These are phyloP conservation scores for Babesia caballi DNA, from an alignment of 169 alveolate species.

Conservation along the genomic window DNA sequence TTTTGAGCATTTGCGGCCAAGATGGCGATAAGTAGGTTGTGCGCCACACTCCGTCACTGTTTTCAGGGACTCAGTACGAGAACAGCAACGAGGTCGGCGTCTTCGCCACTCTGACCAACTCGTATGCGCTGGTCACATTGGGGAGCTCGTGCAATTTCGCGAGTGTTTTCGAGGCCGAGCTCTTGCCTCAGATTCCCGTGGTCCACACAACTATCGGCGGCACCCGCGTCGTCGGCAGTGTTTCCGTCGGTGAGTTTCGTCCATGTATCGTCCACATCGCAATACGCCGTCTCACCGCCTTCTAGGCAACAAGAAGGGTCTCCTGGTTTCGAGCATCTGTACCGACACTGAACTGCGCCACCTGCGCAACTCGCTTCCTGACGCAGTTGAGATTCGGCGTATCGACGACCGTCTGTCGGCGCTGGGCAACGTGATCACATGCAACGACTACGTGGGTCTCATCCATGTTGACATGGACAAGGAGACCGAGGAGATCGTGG, in stretches of 20 bases:
- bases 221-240: conserved; percentile 94
- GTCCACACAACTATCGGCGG: conserved; percentile 96
- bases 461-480: conserved; percentile 97
- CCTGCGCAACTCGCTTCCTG: conserved; percentile 96
- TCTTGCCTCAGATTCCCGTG: conserved; percentile 93
- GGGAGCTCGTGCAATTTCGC: conserved; percentile 96
- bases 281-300: not conserved
- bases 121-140: conserved; percentile 91
- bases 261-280: not conserved
- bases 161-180: conserved; percentile 93
- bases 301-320: conserved; percentile 93
- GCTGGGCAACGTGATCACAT: conserved; percentile 96
- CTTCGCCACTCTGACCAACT: conserved; percentile 94
- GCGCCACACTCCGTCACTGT: not conserved
- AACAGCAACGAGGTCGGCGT: conserved; percentile 97
- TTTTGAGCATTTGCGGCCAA: not conserved
- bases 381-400: conserved; percentile 89
- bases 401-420: conserved; percentile 98
- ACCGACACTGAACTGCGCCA: conserved; percentile 96
- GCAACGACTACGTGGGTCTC: conserved; percentile 97
- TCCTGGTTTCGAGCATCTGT: conserved; percentile 95
- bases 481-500: conserved; percentile 97
- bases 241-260: conserved; percentile 86
- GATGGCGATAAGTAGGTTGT: conserved; percentile 62
- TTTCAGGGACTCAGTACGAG: conserved; percentile 87